phyloP scores from a whole-genome alignment of 164 flowering plant genomes.

The Vitis amurensis region DNA sequence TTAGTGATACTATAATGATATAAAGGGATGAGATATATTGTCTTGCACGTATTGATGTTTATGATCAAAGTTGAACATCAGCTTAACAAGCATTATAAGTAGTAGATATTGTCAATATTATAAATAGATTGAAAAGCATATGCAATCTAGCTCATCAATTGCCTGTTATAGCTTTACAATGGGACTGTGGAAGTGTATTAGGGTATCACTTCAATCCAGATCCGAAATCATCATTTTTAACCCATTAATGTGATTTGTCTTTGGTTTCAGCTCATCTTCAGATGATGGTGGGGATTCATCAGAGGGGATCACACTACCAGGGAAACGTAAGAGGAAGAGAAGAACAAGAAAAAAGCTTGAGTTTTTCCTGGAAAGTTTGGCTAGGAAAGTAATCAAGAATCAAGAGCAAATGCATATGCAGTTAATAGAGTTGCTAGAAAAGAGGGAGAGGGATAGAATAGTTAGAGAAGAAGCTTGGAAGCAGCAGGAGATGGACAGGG shows the following conservation, averaged over 20 bases:
- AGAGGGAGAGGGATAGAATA: slow-evolving; percentile 48
- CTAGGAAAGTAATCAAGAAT: slow-evolving; percentile 38
- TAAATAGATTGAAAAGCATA: too few relatives aligned
- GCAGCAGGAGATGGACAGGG: slow-evolving; percentile 48
- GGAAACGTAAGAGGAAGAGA: slow-evolving; percentile 39
- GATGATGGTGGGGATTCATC: slow-evolving; percentile 24
- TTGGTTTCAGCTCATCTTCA: slow-evolving; percentile 34
- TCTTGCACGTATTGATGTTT: too few relatives aligned
- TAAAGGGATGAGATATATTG: too few relatives aligned
- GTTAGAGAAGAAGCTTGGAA: slow-evolving; percentile 66
- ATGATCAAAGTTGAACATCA: too few relatives aligned
- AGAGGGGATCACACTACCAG: slow-evolving; percentile 11
- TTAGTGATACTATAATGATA: too few relatives aligned
- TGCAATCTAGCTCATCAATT: too few relatives aligned
- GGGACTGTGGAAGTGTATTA: not conserved
- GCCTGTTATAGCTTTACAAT: too few relatives aligned
- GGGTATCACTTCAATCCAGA: not conserved
- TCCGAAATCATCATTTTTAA: not conserved
- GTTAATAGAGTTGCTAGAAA: slow-evolving; percentile 48
- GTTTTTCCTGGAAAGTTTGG: slow-evolving; percentile 35
- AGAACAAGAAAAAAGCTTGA: slow-evolving; percentile 29
- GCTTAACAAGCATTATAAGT: too few relatives aligned
- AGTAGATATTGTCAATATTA: too few relatives aligned
- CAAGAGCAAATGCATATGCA: slow-evolving; percentile 62
- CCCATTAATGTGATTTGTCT: slow-evolving; percentile 2